Conservation (phyloP, 768 basidiomycete species). For the Lentinus tigrinus region DNA sequence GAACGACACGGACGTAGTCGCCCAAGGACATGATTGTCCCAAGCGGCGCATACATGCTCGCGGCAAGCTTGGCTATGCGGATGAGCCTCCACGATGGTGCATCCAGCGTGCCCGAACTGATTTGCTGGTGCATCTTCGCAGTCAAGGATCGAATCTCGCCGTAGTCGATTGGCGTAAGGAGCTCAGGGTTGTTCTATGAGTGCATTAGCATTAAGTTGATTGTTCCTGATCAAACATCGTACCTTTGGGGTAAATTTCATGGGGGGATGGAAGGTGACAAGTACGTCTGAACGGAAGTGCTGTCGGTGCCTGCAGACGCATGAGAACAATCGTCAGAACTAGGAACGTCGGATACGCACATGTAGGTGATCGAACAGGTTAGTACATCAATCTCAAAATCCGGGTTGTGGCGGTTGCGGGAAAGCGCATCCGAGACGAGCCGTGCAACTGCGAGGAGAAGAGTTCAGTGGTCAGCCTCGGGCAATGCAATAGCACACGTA, state of each 20-base stretch:
- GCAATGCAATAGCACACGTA: slow-evolving; percentile 28
- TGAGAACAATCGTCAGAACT: slow-evolving; percentile 1
- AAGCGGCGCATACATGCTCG: slow-evolving; percentile 82
- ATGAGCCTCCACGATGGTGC: slow-evolving; percentile 84
- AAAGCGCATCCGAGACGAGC: slow-evolving; percentile 74
- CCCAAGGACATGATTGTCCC: slow-evolving; percentile 85
- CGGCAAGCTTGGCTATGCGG: slow-evolving; percentile 72
- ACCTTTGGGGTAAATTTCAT: slow-evolving; percentile 67
- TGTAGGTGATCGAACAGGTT: slow-evolving; percentile 82
- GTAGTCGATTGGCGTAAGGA: slow-evolving; percentile 67
- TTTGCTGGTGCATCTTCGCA: slow-evolving; percentile 59
- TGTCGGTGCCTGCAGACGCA: slow-evolving; percentile 63
- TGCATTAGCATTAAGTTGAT: background rate
- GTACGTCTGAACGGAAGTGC: slow-evolving; percentile 84
- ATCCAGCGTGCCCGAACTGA: slow-evolving; percentile 76
- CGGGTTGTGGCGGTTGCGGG: slow-evolving; percentile 63
- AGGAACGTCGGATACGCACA: slow-evolving; percentile 39
- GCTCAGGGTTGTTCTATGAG: slow-evolving; percentile 63
- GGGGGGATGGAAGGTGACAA: slow-evolving; percentile 79
- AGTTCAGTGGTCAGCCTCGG: background rate
- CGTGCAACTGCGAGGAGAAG: slow-evolving; percentile 57
- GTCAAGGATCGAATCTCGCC: slow-evolving; percentile 60
- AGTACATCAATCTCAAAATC: slow-evolving; percentile 71
- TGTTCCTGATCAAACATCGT: background rate
- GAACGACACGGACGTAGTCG: slow-evolving; percentile 75